A percentile compares a stretch with the other conserved stretches of the same genome.
Evolutionary conservation across 805 yeast genomes (phyloP).

Genomic region (Candida coleopterorum): DNA sequence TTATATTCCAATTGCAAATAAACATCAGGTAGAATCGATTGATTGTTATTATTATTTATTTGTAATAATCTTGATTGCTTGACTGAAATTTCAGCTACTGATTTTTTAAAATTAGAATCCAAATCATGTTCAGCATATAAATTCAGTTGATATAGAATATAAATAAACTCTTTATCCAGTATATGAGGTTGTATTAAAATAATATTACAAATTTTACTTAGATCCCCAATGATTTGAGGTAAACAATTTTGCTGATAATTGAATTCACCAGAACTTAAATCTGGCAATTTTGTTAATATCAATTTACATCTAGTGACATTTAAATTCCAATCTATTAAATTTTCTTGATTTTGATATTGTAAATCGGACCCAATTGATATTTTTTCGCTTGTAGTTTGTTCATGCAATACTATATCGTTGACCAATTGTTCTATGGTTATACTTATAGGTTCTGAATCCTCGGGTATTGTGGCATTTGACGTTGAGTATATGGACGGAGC

Average conservation of each 20-base stretch:
- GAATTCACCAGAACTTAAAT: conserved; percentile 31
- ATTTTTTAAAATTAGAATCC: conserved; percentile 38
- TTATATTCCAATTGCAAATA: conserved; percentile 35
- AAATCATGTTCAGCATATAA: conserved; percentile 47
- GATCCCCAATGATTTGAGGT: conserved; percentile 40
- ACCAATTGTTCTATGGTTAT: conserved; percentile 41
- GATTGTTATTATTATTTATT: conserved; percentile 23
- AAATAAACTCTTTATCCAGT: conserved; percentile 39
- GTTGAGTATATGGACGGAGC: conserved; percentile 40
- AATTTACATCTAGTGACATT: conserved; percentile 47
- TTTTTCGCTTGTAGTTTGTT: conserved; percentile 26
- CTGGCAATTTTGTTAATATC: conserved; percentile 36
- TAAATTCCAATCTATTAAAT: conserved; percentile 48
- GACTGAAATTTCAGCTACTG: conserved; percentile 48
- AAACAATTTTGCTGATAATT: conserved; percentile 26
- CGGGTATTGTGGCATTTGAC: conserved; percentile 42
- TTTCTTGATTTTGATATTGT: conserved; percentile 35
- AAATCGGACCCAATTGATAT: conserved; percentile 39
- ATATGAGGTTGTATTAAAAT: conserved; percentile 37
- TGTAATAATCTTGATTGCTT: conserved; percentile 42
- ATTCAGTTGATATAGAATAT: conserved; percentile 36
- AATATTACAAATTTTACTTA: conserved; percentile 36
- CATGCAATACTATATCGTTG: conserved; percentile 38
- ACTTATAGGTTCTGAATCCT: conserved; percentile 38
- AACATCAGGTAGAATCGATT: conserved; percentile 6